Evolutionary conservation across 108 stramenopile species (phyloP), one percentile per base, ranked within the genome.

Genomic region (Cylindrotheca fusiformis): DNA sequence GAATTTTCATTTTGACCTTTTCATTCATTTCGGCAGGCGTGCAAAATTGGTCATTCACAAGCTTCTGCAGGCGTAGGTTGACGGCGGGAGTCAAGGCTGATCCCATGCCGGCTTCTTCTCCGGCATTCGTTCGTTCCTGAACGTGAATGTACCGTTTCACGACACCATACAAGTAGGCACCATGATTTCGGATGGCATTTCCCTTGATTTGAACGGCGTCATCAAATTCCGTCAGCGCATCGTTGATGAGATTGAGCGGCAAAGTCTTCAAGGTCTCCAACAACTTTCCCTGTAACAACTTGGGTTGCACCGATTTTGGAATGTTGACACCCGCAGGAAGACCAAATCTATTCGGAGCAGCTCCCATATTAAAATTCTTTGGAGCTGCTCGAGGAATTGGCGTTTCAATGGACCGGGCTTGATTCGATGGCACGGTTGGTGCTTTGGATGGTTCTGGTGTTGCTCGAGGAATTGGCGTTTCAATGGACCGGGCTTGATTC

Each of bases 151-250:
- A 88, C 22, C 91, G 75, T 58, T 93, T 93, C 33, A 93, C 53
- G 1, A 89, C 88, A 47, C 91, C 91, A 63, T 79, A 78, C 24
- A 90, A 65, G 57, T 93, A 93, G 55, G 87, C 91, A 29, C 80
- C 69, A 3, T 75, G 74, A 48, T 80, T 90, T 0, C 91, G 85
- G 52, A 93, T 90, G 41, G 60, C 52, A 3, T 57, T 48, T 1
- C 84, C 84, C 56, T 88, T 88, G 44, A 76, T 67, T 46, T 77
- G 63, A 19, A 90, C 75, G 12, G 91, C 91, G 30, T 84, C 81
- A 33, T 93, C 86, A 48, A 84, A 90, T 60, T 93, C 91, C 0
- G 19, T 10, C 1, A 93, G 73, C 24, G 87, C 84, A 55, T 93
- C 87, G 33, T 76, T 86, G 64, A 85, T 83, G 19, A 84, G 69